A percentile compares a stretch with the other conserved stretches of the same genome.
Conservation (phyloP, 768 basidiomycete species). For the Imleria badia region DNA sequence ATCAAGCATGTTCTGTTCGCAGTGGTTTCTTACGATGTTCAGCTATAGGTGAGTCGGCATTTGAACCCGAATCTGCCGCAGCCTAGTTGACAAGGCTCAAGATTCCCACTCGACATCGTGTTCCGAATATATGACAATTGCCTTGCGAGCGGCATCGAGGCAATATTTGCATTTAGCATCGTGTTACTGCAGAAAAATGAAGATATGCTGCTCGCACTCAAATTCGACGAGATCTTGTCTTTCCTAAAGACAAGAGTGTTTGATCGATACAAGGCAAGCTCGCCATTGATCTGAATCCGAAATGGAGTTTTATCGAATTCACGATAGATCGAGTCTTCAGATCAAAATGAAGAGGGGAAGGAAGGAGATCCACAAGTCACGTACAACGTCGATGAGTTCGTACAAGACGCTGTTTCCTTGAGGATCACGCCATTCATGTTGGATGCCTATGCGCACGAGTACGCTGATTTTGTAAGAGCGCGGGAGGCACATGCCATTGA, state of each 20-base stretch:
- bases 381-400: slow-evolving; percentile 80
- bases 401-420: slow-evolving; percentile 81
- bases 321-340: slow-evolving; percentile 29
- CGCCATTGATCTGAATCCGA: background rate
- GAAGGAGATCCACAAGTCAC: slow-evolving; percentile 19
- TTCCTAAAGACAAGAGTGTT: slow-evolving; percentile 83
- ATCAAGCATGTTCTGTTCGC: slow-evolving; percentile 97
- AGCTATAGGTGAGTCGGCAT: slow-evolving; percentile 71
- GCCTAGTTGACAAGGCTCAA: slow-evolving; percentile 29
- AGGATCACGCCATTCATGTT: slow-evolving; percentile 96
- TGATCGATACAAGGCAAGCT: slow-evolving; percentile 69
- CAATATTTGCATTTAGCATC: slow-evolving; percentile 93
- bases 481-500: slow-evolving; percentile 83
- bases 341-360: slow-evolving; percentile 29
- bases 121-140: slow-evolving; percentile 97
- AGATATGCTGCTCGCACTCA: slow-evolving; percentile 68
- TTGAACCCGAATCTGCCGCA: background rate
- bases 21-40: slow-evolving; percentile 98
- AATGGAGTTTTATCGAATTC: background rate
- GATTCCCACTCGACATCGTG: slow-evolving; percentile 92
- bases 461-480: slow-evolving; percentile 73
- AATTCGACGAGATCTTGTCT: slow-evolving; percentile 87
- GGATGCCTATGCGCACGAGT: slow-evolving; percentile 86
- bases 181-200: slow-evolving; percentile 88
- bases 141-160: slow-evolving; percentile 95